Evolutionary conservation across 495 filamentous ascomycete species (phyloP).

Genomic region (Xylaria acuta): DNA sequence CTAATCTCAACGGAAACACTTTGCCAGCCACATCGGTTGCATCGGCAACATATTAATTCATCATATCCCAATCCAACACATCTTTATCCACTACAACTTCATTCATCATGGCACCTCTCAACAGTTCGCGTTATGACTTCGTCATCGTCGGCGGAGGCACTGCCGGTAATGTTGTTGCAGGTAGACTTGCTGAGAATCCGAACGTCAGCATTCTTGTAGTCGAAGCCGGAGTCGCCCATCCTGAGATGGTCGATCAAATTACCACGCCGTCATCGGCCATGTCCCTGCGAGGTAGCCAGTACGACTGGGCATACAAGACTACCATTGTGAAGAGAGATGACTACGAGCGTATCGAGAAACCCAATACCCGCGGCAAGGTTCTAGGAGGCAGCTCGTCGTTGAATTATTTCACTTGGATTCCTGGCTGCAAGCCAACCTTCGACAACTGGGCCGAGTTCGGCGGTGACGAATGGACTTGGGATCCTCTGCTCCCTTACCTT

Average conservation of each 20-base stretch:
- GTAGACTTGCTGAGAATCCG: slow-evolving; percentile 63
- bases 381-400: slow-evolving; percentile 65
- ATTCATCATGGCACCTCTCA: neutral
- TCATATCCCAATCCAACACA: neutral
- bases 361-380: slow-evolving; percentile 65
- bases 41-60: neutral
- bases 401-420: slow-evolving; percentile 69
- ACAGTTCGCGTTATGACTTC: slow-evolving; percentile 50
- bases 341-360: slow-evolving; percentile 68
- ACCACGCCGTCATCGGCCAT: slow-evolving; percentile 62
- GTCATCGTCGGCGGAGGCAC: slow-evolving; percentile 64
- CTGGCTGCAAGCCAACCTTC: slow-evolving; percentile 64
- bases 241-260: slow-evolving; percentile 63
- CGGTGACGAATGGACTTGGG: slow-evolving; percentile 54
- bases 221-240: slow-evolving; percentile 62
- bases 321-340: slow-evolving; percentile 67
- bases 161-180: slow-evolving; percentile 63
- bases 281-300: slow-evolving; percentile 61
- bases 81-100: neutral
- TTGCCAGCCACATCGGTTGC: neutral
- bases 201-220: slow-evolving; percentile 59
- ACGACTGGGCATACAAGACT: slow-evolving; percentile 70
- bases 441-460: slow-evolving; percentile 62
- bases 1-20: neutral
- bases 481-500: slow-evolving; percentile 54